A percentile compares a stretch with the other conserved stretches of the same genome.
Evolutionary conservation across 1,139 yeast genomes (phyloP).

Genomic region (Suhomyces choctaworum): DNA sequence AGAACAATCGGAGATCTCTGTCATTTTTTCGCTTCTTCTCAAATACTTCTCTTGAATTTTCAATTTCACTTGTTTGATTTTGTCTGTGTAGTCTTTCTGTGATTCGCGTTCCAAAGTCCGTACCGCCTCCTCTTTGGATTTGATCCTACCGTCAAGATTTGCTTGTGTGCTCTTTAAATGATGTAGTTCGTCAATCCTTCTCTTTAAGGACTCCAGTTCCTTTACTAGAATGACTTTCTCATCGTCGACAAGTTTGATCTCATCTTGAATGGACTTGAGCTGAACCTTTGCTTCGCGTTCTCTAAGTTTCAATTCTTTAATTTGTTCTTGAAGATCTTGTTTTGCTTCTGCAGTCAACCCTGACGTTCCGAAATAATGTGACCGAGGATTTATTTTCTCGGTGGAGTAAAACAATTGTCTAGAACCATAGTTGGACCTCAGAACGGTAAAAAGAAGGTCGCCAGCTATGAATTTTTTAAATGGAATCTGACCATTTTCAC

Average conservation of each 20-base stretch:
- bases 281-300: constrained; percentile 18
- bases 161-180: constrained; percentile 13
- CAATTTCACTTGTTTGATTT: constrained; percentile 24
- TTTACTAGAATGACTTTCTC: constrained; percentile 9
- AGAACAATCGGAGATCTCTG: constrained; percentile 18
- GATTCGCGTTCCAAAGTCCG: constrained; percentile 28
- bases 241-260: constrained; percentile 11
- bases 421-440: constrained; percentile 59
- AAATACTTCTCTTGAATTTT: constrained; percentile 27
- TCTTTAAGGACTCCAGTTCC: constrained; percentile 21
- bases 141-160: constrained; percentile 18
- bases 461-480: constrained; percentile 64
- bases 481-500: constrained; percentile 38
- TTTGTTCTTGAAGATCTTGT: constrained; percentile 20
- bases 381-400: constrained; percentile 29
- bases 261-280: constrained; percentile 13
- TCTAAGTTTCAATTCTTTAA: constrained; percentile 21
- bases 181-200: constrained; percentile 23
- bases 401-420: constrained; percentile 48
- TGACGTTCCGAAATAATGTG: constrained; percentile 41
- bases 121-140: constrained; percentile 25
- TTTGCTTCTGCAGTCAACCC: constrained; percentile 46
- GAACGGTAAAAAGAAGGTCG: constrained; percentile 50
- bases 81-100: constrained; percentile 31
- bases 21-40: constrained; percentile 20